These are phyloP conservation scores for Lepidopterella palustris DNA, from an alignment of 495 filamentous ascomycete genomes.

Conservation along the genomic window DNA sequence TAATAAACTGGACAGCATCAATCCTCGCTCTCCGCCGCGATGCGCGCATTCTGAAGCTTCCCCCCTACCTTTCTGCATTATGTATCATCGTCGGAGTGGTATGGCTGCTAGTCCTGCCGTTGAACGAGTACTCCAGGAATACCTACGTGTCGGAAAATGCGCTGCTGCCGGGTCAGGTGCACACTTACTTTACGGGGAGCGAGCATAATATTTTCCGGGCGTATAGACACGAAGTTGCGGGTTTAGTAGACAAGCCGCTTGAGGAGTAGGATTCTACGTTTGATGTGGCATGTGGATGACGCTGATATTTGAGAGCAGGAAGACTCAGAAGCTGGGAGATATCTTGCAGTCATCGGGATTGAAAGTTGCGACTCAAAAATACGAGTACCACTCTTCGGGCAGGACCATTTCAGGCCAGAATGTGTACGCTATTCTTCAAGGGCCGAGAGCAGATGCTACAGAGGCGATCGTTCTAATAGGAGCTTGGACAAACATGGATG, in stretches of 20 bases:
- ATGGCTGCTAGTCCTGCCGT: constrained; percentile 89
- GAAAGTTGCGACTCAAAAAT: constrained; percentile 80
- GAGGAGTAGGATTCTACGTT: constrained; percentile 25
- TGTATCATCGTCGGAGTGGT: constrained; percentile 81
- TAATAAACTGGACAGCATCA: constrained; percentile 12
- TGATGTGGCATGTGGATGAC: neutral
- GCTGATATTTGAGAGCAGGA: constrained; percentile 13
- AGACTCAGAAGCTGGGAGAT: constrained; percentile 57
- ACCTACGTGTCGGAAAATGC: constrained; percentile 99
- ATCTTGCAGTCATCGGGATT: constrained; percentile 73
- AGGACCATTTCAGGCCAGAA: constrained; percentile 76
- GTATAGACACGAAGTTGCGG: constrained; percentile 72
- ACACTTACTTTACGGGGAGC: constrained; percentile 93
- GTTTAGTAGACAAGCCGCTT: constrained; percentile 19
- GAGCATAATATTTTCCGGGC: constrained; percentile 93
- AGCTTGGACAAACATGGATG: constrained; percentile 78
- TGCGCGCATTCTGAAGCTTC: constrained; percentile 61
- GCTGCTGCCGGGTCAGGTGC: constrained; percentile 88
- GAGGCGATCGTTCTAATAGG: constrained; percentile 91
- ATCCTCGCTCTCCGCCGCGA: constrained; percentile 53
- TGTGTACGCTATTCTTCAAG: constrained; percentile 89
- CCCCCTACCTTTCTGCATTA: constrained; percentile 78
- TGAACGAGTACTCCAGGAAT: constrained; percentile 81
- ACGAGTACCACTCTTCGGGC: constrained; percentile 69
- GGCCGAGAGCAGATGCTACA: constrained; percentile 93